Percentiles rank a stretch among this genome's conserved stretches.
Evolutionary conservation across 208 protist species (phyloP).

Genomic region (Spongospora subterranea): DNA sequence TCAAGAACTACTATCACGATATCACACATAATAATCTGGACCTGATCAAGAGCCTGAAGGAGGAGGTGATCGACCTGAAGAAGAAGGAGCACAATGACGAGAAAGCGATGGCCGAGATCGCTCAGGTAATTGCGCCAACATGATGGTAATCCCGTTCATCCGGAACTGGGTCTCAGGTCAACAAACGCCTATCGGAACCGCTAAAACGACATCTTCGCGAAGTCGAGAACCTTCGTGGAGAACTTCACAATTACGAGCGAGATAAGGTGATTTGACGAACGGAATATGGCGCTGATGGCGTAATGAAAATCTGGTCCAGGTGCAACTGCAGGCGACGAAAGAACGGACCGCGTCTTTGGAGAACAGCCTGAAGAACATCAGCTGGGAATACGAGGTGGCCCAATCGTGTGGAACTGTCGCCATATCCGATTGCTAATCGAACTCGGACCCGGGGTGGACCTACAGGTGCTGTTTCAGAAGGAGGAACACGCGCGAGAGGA

Average conservation of each 20-base stretch:
- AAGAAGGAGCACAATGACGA: slow-evolving; percentile 71
- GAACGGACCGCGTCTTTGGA: background rate
- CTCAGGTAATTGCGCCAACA: slow-evolving; percentile 65
- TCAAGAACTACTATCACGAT: slow-evolving; percentile 86
- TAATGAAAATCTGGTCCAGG: background rate
- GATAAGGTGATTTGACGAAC: slow-evolving; percentile 45
- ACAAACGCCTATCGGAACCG: slow-evolving; percentile 90
- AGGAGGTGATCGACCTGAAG: slow-evolving; percentile 66
- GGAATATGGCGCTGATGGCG: background rate
- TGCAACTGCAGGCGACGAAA: slow-evolving; percentile 49
- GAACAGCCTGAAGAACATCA: slow-evolving; percentile 53
- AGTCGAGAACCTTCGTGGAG: slow-evolving; percentile 12
- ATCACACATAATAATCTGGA: slow-evolving; percentile 96
- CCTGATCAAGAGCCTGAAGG: slow-evolving; percentile 94
- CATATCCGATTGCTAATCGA: background rate
- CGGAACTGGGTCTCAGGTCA: slow-evolving; percentile 77
- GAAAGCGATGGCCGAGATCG: slow-evolving; percentile 94
- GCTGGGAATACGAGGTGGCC: slow-evolving; percentile 50
- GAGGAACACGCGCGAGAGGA: slow-evolving; percentile 29
- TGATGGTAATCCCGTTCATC: too few species aligned
- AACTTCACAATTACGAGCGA: slow-evolving; percentile 57
- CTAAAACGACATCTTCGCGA: slow-evolving; percentile 74
- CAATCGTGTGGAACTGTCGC: background rate
- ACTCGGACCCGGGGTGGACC: background rate
- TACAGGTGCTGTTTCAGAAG: slow-evolving; percentile 48